Evolutionary conservation across 148 eudicot species (phyloP), one percentile per base, ranked within the genome.

Genomic region (Cornus controversa): DNA sequence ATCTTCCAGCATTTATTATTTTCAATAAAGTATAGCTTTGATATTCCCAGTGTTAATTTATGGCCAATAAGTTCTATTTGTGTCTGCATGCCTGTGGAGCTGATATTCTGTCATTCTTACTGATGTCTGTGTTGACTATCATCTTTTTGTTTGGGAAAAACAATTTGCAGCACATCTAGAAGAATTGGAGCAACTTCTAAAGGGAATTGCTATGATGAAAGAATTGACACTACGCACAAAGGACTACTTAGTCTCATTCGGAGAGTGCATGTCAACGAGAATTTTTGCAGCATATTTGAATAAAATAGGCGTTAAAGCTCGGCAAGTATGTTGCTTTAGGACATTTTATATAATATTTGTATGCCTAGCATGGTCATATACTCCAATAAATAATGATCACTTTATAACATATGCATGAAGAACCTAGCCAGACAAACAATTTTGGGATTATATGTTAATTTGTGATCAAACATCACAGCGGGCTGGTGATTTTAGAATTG

Each of bases 261-360:
- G 91, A 29, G 91, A 89, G 81, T 89, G 90, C 81, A 81, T 89
- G 90, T 89, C 91, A 66, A 89, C 91, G 10, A 72, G 90, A 70
- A 82, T 89, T 65, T 84, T 86, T 58, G 84, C 90, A 4, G 90
- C 91, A 10, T 89, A 79, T 69, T 40, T 89, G 82, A 86, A 86
- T 80, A 81, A 85, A 67, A 77, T 80, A 69, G 91, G 91, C 24
- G 79, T 77, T 63, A 86, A 81, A 73, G 91, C 91, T 36, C 82
- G 85, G 58, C 91, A 89, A 85, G 91, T 89, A 85, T 71, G 85
- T 80, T 81, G 54, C 76, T 45, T 53, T n/a, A 24, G 34, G 68
- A 23, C 66, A 29, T 34, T 36, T 42, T 72, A 50, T 31, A 45
- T 18, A 47, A 8, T 54, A 20, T 76, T 78, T 13, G 60, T 71